A percentile compares a stretch with the other conserved stretches of the same genome.
Conservation (phyloP, 495 filamentous ascomycete species). For the Entonaema liquescens region DNA sequence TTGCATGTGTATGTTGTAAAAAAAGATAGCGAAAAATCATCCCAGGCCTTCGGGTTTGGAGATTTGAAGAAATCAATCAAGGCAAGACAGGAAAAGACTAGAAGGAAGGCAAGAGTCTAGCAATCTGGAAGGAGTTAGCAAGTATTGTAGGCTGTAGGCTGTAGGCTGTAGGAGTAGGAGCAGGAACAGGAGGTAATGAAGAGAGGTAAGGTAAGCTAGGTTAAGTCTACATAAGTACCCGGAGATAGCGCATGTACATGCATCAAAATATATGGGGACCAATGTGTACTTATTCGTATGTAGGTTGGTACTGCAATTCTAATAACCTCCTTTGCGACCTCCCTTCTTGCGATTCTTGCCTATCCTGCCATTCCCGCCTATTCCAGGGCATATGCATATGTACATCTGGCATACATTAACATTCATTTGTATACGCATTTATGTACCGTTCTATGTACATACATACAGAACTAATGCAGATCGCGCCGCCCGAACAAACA, state of each 20-base stretch:
- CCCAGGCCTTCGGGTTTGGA: background rate
- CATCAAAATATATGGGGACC: slow-evolving; percentile 5
- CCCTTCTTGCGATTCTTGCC: slow-evolving; percentile 2
- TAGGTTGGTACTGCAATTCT: background rate
- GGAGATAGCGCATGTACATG: slow-evolving; percentile 3
- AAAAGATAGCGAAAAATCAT: background rate
- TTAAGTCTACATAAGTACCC: background rate
- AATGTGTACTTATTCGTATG: background rate
- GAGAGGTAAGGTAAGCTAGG: slow-evolving; percentile 1
- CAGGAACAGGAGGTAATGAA: slow-evolving; percentile 3
- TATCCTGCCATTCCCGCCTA: background rate
- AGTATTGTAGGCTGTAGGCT: slow-evolving; percentile 2
- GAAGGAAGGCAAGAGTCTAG: slow-evolving; percentile 5
- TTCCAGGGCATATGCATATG: background rate
- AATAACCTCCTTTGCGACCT: background rate
- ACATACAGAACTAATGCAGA: background rate
- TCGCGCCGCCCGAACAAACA: background rate
- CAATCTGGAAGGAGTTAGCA: slow-evolving; percentile 22
- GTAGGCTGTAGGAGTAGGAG: slow-evolving; percentile 7
- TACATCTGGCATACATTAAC: background rate
- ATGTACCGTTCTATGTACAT: background rate
- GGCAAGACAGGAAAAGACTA: slow-evolving; percentile 2
- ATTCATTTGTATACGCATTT: background rate
- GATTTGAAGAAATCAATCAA: slow-evolving; percentile 4
- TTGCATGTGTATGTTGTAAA: background rate